Evolutionary conservation across 129 eudicot species (phyloP), one percentile per base, ranked within the genome.

Genomic region (Chrysanthemum seticuspe): DNA sequence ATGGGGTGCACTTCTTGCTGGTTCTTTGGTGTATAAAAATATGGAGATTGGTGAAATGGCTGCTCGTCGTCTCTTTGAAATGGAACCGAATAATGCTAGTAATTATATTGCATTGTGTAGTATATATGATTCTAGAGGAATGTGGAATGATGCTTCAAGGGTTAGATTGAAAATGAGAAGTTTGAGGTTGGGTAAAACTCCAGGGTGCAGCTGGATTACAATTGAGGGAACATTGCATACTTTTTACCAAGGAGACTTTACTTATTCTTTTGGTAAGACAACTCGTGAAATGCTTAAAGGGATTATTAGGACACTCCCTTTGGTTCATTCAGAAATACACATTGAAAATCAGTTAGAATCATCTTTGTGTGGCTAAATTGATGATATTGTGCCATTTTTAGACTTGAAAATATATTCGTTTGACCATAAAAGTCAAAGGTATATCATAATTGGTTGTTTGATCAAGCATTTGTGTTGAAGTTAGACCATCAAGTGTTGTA

Each of bases 1-100:
- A 11, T 81, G 85, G 85, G 88, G 88, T 14, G 83, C 88, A 27
- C 83, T 84, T 69, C 77, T 84, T 16, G 76, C 85, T 45, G 85
- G 80, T 56, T 84, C 75, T 27, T 14, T 84, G 81, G 72, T 78
- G 68, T 80, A 78, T 61, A 77, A 59, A 62, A 77, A 80, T 74
- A 60, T 77, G 66, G 80, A 80, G 78, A 58, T 71, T 6, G 88
- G 83, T 25, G 88, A 84, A 65, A 74, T 77, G 21, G 85, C 85
- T 2, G 78, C 81, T 40, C 50, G 16, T 31, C 79, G 19, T 59
- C 78, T 84, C 7, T 81, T 81, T 66, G 73, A 74, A 61, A n/a
- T 84, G 34, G 88, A 84, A 61, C 88, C 81, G 0, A 34, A 9
- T 53, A 84, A 84, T 25, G 72, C 73, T 52, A 84, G 88, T 77